Base-by-base conservation (phyloP, 2,329 filamentous ascomycete genomes). In the Hymenoscyphus infarciens region DNA sequence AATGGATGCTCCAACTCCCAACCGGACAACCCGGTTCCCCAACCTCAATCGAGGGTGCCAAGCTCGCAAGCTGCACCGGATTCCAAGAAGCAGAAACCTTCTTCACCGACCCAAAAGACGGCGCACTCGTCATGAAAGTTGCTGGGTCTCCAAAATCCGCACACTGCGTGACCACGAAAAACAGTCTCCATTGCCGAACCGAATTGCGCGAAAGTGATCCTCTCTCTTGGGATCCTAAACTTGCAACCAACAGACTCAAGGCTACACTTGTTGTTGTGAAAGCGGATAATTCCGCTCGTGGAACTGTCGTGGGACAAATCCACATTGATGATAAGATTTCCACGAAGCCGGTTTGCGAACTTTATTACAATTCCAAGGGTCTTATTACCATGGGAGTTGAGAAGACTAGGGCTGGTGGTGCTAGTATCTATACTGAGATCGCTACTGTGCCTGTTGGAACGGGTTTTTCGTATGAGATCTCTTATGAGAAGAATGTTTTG, bases 151-250 rank as follows among this genome's bases (percentile, higher is more conserved):
- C 73, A 1, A 64, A 65, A 16, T 68, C 60, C 33, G 67, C 74
- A 1, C 69, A 67, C 7, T 79, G 77, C 63, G 76, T 78, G 7
- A 78, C 73, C 1, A 79, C 77, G 0, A 64, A 72, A 1, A 73
- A 77, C 69, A 78, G 76, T 68, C 61, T 74, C 55, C 77, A 79
- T 65, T 79, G 77, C 66, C 77, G 76, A 31, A 77, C 75, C 10
- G 77, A 79, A 67, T 69, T 80, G 13, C 76, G 77, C 19, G 77
- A 80, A 69, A 62, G 59, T 16, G 68, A 58, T 33, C 76, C 75
- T 1, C 70, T 57, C 2, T 71, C 64, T 57, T 74, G 77, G 76
- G 68, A 72, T 53, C 75, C 77, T 7, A 73, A 69, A 11, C 67
- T 62, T n/a, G 57, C 62, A 3, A 67, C 64, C n/a, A 78, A 77